Base-by-base conservation (phyloP, 805 yeast species). In the Kluyveromyces aestuarii region DNA sequence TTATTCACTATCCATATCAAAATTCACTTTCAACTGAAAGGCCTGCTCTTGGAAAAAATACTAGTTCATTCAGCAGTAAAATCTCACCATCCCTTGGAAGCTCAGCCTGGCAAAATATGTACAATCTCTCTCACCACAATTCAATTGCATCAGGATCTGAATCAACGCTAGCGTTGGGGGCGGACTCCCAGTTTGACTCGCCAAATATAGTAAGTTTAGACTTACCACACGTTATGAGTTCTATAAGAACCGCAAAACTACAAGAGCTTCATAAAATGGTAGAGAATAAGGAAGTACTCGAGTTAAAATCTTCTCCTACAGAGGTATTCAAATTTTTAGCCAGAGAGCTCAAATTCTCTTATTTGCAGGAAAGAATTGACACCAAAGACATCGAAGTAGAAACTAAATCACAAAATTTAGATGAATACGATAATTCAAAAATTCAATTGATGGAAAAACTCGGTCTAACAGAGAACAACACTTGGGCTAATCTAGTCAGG, bases 321-420 rank as follows among this genome's bases (percentile, higher is more conserved):
- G 61, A 61, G 41, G 59, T 53, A 2, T 64, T 64, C 48, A 64
- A 64, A 47, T 64, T 60, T 51, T 49, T 64, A 38, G 66, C 67
- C 2, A 52, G 62, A 45, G 67, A 64, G 47, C 49, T 64, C 16
- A 60, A 61, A 42, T 64, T 64, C 50, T 64, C 66, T 1, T 51
- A 57, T 30, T 48, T 49, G 45, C 55, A 53, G n/a, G 61, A 57
- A 21, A 52, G 52, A 30, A 44, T 11, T 19, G 38, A 45, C n/a
- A 37, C 41, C 5, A 42, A 39, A 19, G 41, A 52, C 38, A 46
- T 30, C 16, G 58, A 55, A 11, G 55, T 51, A 14, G 50, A 38
- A 14, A 45, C 47, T 2, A 35, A 25, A 25, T 16, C 44, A 9
- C 44, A 44, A 33, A 48, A 47, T 25, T 40, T 37, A 11, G 50